phyloP scores from a whole-genome alignment of 495 filamentous ascomycete species.

The Aspergillus steynii region DNA sequence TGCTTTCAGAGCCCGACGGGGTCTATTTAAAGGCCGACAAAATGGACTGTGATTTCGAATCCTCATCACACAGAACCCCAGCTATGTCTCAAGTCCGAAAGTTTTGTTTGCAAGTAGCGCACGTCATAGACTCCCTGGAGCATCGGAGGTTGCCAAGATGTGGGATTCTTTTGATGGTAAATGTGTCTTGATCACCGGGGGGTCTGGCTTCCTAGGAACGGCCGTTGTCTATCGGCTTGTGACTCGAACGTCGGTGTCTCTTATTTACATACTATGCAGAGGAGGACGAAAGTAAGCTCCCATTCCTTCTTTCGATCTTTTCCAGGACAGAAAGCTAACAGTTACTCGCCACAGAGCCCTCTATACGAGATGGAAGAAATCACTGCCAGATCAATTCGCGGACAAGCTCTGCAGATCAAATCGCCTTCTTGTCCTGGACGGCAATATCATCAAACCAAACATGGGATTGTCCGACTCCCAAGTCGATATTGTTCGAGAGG shows the following conservation, averaged over 20 bases:
- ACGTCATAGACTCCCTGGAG: too few relatives aligned
- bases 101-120: too few relatives aligned
- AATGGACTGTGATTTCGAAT: too few relatives aligned
- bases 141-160: not conserved
- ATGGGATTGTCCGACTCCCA: not conserved
- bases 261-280: constrained; percentile 12
- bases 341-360: constrained; percentile 1
- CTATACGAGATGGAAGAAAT: not conserved
- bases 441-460: not conserved
- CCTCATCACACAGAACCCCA: too few relatives aligned
- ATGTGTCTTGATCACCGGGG: constrained; percentile 15
- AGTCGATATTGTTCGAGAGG: not conserved
- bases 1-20: too few relatives aligned
- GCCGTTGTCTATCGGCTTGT: constrained; percentile 10
- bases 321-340: not conserved
- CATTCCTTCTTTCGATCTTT: not conserved
- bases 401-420: not conserved
- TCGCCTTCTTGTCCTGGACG: not conserved
- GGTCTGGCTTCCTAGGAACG: constrained; percentile 20
- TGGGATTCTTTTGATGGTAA: constrained; percentile 25
- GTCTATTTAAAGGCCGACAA: too few relatives aligned
- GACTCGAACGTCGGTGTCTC: not conserved
- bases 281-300: constrained; percentile 5
- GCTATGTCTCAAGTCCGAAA: too few relatives aligned
- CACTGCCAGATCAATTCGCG: not conserved